Evolutionary conservation across 2,329 filamentous ascomycete genomes (phyloP), one percentile per base, ranked within the genome.

Genomic region (Leptographium galeiforme): DNA sequence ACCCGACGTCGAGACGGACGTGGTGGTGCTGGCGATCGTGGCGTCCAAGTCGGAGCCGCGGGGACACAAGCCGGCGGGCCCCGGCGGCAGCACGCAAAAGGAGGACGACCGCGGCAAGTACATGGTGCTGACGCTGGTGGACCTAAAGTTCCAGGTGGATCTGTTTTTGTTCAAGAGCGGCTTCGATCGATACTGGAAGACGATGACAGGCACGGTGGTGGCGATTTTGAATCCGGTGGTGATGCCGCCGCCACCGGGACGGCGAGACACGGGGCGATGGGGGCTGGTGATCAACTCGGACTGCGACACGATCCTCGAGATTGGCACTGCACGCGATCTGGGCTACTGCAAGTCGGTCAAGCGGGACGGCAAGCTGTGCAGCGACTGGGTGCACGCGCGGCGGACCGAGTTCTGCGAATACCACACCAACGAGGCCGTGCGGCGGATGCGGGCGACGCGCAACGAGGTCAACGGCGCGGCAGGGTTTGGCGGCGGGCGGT

Each of bases 371-470:
- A 78, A 86, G 54, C 71, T 77, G 48, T 98, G 93, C 67, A 81
- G 78, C 38, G 72, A 79, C 33, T 98, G 93, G 93, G 76, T 98
- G 56, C 91, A 98, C 66, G 81, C 79, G 59, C 82, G 89, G 52
- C 87, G 89, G 61, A 95, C 90, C 0, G 84, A 95, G 61, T 88
- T 86, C 64, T 98, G 93, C 69, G 89, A 95, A 59, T 98, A 85
- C 61, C 93, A 98, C 67, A 81, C 95, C 59, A 89, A 94, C 61
- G 73, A 88, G 32, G 84, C 88, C 32, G 71, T 97, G 4, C 78
- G 82, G 53, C 90, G 87, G 63, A 81, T 63, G 52, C 72, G 74
- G 34, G 73, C 79, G 12, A 73, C 76, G 1, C 77, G 90, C 39
- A 83, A 90, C 72, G 89, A 95, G 63, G 76, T 96, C 56, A 95